Conservation (phyloP, 2,329 filamentous ascomycete genomes). For the Fusarium beomiforme region DNA sequence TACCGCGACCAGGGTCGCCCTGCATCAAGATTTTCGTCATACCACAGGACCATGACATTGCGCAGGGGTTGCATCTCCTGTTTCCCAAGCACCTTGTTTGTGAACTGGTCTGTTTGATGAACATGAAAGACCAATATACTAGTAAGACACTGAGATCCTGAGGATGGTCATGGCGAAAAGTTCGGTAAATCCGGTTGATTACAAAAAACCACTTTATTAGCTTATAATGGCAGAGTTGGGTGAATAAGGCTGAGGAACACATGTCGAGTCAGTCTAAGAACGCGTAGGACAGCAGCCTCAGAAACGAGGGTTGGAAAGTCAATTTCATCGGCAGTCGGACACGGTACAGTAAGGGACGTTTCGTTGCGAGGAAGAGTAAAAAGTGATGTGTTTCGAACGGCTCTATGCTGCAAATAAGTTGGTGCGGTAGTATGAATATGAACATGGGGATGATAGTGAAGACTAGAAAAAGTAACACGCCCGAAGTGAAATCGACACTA, state of each 20-base stretch:
- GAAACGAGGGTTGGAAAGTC: slow-evolving; percentile 29
- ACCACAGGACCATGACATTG: neutral
- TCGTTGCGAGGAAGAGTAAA: neutral
- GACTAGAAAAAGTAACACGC: slow-evolving; percentile 6
- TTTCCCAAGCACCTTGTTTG: slow-evolving; percentile 27
- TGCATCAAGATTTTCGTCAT: neutral
- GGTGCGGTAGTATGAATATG: slow-evolving; percentile 12
- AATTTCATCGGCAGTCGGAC: neutral
- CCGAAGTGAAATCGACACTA: slow-evolving; percentile 26
- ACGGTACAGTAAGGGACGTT: neutral
- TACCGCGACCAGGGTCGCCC: slow-evolving; percentile 41
- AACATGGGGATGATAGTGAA: slow-evolving; percentile 8
- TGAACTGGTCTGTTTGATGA: slow-evolving; percentile 1
- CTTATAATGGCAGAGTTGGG: neutral
- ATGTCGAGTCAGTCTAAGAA: neutral
- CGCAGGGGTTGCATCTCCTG: slow-evolving; percentile 9
- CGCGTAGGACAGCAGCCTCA: slow-evolving; percentile 16
- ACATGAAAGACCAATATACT: neutral
- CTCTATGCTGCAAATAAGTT: neutral
- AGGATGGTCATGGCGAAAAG: neutral
- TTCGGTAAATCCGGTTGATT: slow-evolving; percentile 31
- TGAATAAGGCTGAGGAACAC: slow-evolving; percentile 18
- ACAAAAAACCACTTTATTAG: slow-evolving; percentile 23
- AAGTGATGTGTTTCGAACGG: neutral
- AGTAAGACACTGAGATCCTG: neutral